Evolutionary conservation across 2,329 filamentous ascomycete species (phyloP), one percentile per base, ranked within the genome.

Genomic region (Penicillium sp.): DNA sequence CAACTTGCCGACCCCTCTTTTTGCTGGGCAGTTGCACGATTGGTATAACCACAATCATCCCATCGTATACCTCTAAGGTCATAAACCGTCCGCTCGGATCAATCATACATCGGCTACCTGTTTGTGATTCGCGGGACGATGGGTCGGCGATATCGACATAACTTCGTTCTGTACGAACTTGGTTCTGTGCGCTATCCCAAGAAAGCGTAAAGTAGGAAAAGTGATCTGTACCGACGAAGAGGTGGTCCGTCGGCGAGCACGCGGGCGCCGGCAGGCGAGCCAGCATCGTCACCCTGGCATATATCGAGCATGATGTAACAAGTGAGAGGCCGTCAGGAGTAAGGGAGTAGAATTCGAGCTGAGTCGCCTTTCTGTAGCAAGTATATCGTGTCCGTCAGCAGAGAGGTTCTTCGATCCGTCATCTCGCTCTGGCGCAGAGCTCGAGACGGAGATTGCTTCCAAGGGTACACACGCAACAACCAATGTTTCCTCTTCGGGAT

Each of bases 181-280:
- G 78, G 21, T 81, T 82, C 26, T 72, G 78, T 1, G 85, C 77
- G 0, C 84, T 71, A 69, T 97, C 88, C 93, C 95, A 99, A 17
- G 85, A 88, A 21, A 97, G 78, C 1, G 92, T 96, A 76, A 98
- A 97, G 79, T 97, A 98, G 71, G 93, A 89, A 69, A 91, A 91
- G 59, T 91, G 88, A 73, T 97, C 91, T 51, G 95, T 99, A 54
- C 93, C 94, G 61, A 99, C 86, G 74, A 99, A 97, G 64, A 99
- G 86, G 64, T 97, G 87, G 69, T 98, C 93, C 52, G 89, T 92
- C 5, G 84, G 78, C 30, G 89, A 88, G 68, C 91, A 87, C 53
- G 88, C 87, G 6, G 93, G 92, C 3, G 71, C 68, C 1, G 74
- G 73, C 5, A 78, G 71, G 21, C 74, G 71, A 29, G 88, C 88